Evolutionary conservation across 2,329 filamentous ascomycete species (phyloP).

Genomic region (Botrytis porri): DNA sequence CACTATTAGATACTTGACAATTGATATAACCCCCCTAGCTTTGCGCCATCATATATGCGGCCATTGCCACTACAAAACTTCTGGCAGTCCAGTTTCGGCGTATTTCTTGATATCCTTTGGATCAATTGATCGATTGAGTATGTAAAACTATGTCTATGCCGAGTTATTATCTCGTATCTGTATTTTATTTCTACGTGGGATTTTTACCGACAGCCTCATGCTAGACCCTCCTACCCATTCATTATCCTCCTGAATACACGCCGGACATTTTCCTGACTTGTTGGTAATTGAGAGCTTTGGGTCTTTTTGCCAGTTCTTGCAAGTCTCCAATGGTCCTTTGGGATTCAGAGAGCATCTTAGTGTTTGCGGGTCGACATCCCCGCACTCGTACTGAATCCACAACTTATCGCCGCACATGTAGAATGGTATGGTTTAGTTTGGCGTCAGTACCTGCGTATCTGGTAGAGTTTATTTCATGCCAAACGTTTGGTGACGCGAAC

Average conservation of each 20-base stretch:
- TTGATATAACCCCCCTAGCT: not conserved
- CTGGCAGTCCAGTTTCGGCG: not conserved
- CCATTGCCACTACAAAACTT: not conserved
- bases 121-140: not conserved
- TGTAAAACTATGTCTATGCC: not conserved
- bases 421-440: not conserved
- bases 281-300: conserved; percentile 6
- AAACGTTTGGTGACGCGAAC: not conserved
- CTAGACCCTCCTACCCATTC: conserved; percentile 5
- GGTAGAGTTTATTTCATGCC: not conserved
- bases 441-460: not conserved
- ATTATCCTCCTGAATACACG: not conserved
- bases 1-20: not conserved
- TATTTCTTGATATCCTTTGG: not conserved
- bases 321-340: not conserved
- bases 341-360: conserved; percentile 4
- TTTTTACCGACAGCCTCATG: conserved; percentile 5
- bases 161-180: not conserved
- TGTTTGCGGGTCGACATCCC: conserved; percentile 7
- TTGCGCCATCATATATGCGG: not conserved
- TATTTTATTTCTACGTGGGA: not conserved
- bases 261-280: not conserved
- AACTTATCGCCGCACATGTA: conserved; percentile 8
- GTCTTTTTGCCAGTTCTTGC: conserved; percentile 3
- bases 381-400: conserved; percentile 8